Conservation (phyloP, 306 rosid genomes). For the Pyrus communis region DNA sequence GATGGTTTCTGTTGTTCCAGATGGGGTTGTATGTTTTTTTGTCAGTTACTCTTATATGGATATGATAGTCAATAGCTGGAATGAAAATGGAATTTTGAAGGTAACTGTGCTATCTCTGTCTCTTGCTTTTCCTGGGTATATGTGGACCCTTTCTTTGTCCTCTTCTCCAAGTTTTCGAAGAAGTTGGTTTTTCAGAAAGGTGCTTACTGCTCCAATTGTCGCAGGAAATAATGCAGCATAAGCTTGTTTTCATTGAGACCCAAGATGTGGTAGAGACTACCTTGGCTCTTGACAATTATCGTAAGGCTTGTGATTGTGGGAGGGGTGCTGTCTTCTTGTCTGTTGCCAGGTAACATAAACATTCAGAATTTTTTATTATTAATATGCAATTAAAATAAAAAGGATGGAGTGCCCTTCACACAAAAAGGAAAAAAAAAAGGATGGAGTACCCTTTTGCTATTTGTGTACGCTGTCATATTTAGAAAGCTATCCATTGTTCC, state of each 20-base stretch:
- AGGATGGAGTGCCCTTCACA: too few species aligned
- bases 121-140: neutral
- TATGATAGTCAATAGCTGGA: constrained; percentile 89
- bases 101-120: constrained; percentile 26
- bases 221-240: constrained; percentile 97
- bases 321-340: constrained; percentile 96
- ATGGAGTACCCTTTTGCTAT: neutral
- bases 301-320: constrained; percentile 97
- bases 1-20: constrained; percentile 96
- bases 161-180: neutral
- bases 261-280: constrained; percentile 97
- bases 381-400: neutral
- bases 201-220: constrained; percentile 21
- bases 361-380: neutral
- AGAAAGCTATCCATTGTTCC: neutral
- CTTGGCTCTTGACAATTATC: constrained; percentile 90
- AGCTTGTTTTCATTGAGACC: constrained; percentile 88
- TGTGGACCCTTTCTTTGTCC: neutral
- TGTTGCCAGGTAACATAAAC: constrained; percentile 68
- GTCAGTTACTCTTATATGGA: constrained; percentile 97
- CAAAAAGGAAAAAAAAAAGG: too few species aligned
- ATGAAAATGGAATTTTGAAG: constrained; percentile 85
- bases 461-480: neutral
- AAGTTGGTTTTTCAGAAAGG: neutral
- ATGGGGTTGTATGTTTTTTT: constrained; percentile 87